Base-by-base conservation (phyloP, 2,329 filamentous ascomycete species). In the Pseudogymnoascus sp. region DNA sequence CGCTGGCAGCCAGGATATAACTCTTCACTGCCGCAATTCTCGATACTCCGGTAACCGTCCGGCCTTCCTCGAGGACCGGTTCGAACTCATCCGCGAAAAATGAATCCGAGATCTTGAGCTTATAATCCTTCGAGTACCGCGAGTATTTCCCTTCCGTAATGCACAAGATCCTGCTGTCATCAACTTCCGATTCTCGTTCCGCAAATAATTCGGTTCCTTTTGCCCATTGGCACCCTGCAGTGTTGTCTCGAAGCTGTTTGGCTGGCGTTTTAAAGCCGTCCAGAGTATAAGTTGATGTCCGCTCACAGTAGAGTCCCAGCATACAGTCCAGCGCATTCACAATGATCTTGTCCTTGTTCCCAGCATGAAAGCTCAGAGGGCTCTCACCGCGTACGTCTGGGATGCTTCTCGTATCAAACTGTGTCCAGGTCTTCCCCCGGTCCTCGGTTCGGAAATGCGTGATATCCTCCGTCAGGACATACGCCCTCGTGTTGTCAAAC, bases 211-310 rank as follows among this genome's bases (percentile, higher is more conserved):
- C 81, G 11, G 89, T 86, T 12, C 85, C 84, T 71, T 91, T 91
- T 60, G 94, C 93, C 91, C 93, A 99, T 73, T 88, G 85, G 74
- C 94, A 99, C 65, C 89, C 87, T 59, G 84, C 80, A 2, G 90
- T 90, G 67, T 86, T 83, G 43, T 83, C 79, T 61, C 88, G 83
- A 64, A 97, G 80, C 5, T 80, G 75, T 67, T 89, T 82, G 60
- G 85, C 82, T 45, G 81, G 75, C 4, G 82, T 83, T 66, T 88
- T 81, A 78, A 99, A 99, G 67, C 91, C 91, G 74, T 97, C 88
- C 12, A 82, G 86, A 2, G 94, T 97, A 73, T 96, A 97, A 71
- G 80, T 78, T 61, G 83, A 66, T 63, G 82, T 75, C 70, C 88
- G 84, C 65, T 82, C 78, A 73, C 88, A 91, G 69, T 83, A 82